Evolutionary conservation across 2,329 filamentous ascomycete genomes (phyloP).

Genomic region (Arthrobotrys iridis): DNA sequence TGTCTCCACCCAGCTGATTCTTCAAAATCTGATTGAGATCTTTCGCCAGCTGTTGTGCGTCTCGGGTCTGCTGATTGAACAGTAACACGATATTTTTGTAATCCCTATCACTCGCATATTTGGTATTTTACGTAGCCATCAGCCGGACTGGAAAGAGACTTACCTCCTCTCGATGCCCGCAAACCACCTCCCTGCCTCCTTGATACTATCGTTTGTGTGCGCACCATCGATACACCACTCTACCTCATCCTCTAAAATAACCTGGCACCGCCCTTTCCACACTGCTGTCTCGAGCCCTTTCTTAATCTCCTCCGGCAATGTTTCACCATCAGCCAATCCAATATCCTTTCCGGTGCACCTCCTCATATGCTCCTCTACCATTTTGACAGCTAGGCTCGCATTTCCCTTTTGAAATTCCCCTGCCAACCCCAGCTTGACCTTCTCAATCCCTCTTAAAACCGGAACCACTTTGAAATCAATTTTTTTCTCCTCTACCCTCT

Average conservation of each 20-base stretch:
- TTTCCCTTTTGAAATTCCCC: constrained; percentile 70
- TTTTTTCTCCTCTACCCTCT: constrained; percentile 70
- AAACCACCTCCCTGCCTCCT: constrained; percentile 81
- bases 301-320: constrained; percentile 71
- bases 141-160: neutral
- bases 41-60: constrained; percentile 73
- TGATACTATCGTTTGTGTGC: constrained; percentile 85
- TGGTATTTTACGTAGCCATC: constrained; percentile 45
- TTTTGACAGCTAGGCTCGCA: constrained; percentile 68
- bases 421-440: constrained; percentile 61
- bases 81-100: constrained; percentile 69
- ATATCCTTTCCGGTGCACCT: constrained; percentile 61
- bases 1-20: constrained; percentile 59
- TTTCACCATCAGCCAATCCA: constrained; percentile 60
- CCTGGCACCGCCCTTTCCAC: constrained; percentile 81
- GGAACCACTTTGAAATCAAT: constrained; percentile 64
- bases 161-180: constrained; percentile 59
- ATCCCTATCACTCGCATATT: neutral
- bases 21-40: constrained; percentile 67
- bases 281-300: constrained; percentile 73
- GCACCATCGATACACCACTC: constrained; percentile 88
- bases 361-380: constrained; percentile 70
- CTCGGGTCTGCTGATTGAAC: constrained; percentile 92
- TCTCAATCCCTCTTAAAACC: constrained; percentile 57
- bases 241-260: constrained; percentile 68